A percentile compares a stretch with the other conserved stretches of the same genome.
Conservation (phyloP, 805 yeast species). For the Candida krabiensis region DNA sequence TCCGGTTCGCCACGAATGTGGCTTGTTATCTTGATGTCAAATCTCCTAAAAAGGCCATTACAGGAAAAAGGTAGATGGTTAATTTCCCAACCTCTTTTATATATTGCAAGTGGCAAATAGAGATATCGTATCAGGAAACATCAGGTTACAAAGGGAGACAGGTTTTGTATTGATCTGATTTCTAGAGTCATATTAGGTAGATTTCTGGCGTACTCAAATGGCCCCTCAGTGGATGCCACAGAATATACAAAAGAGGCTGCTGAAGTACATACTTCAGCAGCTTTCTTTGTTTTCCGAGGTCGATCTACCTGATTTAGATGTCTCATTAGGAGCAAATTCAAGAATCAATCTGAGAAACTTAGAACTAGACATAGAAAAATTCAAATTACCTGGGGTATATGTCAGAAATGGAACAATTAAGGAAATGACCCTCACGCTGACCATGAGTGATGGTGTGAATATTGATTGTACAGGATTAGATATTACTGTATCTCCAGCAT, state of each 20-base stretch:
- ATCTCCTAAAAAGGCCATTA: neutral
- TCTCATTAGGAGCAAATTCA: constrained; percentile 62
- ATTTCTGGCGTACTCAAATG: too few species aligned
- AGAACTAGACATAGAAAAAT: constrained; percentile 68
- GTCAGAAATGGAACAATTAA: constrained; percentile 62
- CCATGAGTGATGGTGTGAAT: constrained; percentile 69
- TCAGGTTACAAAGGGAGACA: too few species aligned
- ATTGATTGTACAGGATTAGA: constrained; percentile 58
- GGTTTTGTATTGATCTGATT: too few species aligned
- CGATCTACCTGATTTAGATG: constrained; percentile 79
- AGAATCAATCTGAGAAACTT: constrained; percentile 58
- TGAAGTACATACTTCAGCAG: constrained; percentile 78
- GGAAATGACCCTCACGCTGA: constrained; percentile 55
- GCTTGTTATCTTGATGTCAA: constrained; percentile 4
- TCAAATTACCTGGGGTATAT: constrained; percentile 62
- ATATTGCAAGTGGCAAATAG: too few species aligned
- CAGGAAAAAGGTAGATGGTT: neutral
- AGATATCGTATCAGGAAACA: too few species aligned
- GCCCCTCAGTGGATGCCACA: constrained; percentile 73
- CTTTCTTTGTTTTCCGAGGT: constrained; percentile 73
- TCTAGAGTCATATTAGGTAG: too few species aligned
- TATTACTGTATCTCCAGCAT: constrained; percentile 42
- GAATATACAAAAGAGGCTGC: constrained; percentile 77
- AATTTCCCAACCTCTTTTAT: too few species aligned
- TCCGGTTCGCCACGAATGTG: too few species aligned